Percentiles rank a stretch among this genome's conserved stretches.
Conservation (phyloP, 257 asterid species). For the Ehretia macrophylla region DNA sequence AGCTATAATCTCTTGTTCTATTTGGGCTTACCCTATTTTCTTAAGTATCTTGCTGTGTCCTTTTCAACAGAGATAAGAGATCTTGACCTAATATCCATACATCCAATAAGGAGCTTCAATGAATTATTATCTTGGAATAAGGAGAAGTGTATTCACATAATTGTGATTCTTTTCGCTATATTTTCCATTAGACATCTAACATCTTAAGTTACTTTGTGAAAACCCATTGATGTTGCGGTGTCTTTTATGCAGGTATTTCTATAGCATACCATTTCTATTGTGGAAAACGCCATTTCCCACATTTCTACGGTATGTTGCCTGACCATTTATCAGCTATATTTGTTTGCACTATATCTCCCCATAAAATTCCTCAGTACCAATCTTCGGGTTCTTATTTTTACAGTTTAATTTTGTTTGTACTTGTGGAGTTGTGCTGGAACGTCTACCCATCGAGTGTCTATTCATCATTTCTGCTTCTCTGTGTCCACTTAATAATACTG, state of each 20-base stretch:
- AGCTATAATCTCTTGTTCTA: no score
- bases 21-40: no score
- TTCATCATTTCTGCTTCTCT: constrained; percentile 68
- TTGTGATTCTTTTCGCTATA: background rate
- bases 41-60: no score
- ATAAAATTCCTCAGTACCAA: background rate
- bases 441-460: constrained; percentile 65
- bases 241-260: constrained; percentile 69
- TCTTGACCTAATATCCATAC: no score
- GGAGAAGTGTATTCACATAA: background rate
- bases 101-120: no score
- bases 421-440: constrained; percentile 84
- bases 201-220: background rate
- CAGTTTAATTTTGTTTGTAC: constrained; percentile 58
- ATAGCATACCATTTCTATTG: constrained; percentile 74
- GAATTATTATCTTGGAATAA: no score
- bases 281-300: constrained; percentile 85
- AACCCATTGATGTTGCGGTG: background rate
- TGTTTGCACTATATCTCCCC: background rate
- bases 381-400: constrained; percentile 12
- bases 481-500: constrained; percentile 49
- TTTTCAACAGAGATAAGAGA: no score
- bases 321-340: constrained; percentile 1
- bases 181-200: background rate
- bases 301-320: constrained; percentile 46